A percentile compares a stretch with the other conserved stretches of the same genome.
Conservation (phyloP, 2,329 filamentous ascomycete species). For the Fusarium denticulatum region DNA sequence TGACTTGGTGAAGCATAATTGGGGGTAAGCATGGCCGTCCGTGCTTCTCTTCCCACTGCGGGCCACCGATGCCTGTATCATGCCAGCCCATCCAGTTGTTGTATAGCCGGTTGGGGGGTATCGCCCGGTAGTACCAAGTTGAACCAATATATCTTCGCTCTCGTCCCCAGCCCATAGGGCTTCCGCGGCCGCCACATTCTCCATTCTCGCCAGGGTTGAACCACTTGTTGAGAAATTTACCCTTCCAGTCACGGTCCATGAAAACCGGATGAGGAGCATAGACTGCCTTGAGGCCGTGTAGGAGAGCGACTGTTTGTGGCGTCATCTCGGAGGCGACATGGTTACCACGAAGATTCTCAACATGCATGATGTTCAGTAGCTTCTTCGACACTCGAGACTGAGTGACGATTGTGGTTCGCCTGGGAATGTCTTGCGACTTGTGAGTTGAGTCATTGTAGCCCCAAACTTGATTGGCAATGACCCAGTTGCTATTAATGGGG, state of each 20-base stretch:
- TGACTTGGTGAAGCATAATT: constrained; percentile 68
- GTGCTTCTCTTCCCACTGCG: constrained; percentile 64
- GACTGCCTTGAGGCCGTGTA: constrained; percentile 82
- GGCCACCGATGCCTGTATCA: constrained; percentile 64
- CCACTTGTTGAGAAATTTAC: constrained; percentile 63
- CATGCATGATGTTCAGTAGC: constrained; percentile 80
- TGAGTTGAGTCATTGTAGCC: constrained; percentile 67
- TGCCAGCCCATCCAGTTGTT: constrained; percentile 72
- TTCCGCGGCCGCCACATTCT: constrained; percentile 63
- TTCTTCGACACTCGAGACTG: constrained; percentile 77
- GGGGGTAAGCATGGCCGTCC: constrained; percentile 68
- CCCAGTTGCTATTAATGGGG: constrained; percentile 76
- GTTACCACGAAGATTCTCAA: constrained; percentile 76
- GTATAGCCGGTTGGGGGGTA: constrained; percentile 66
- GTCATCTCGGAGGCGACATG: constrained; percentile 86
- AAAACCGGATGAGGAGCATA: constrained; percentile 83
- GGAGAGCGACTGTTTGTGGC: constrained; percentile 75
- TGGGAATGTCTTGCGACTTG: constrained; percentile 67
- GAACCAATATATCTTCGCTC: constrained; percentile 67
- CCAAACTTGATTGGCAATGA: constrained; percentile 74
- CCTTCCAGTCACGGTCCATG: constrained; percentile 78
- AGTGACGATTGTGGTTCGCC: constrained; percentile 81
- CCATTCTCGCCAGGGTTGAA: constrained; percentile 69
- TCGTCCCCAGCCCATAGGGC: constrained; percentile 68
- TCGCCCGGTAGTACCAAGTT: constrained; percentile 70